phyloP scores from a whole-genome alignment of 305 asterid genomes.

The Fraxinus greggii region DNA sequence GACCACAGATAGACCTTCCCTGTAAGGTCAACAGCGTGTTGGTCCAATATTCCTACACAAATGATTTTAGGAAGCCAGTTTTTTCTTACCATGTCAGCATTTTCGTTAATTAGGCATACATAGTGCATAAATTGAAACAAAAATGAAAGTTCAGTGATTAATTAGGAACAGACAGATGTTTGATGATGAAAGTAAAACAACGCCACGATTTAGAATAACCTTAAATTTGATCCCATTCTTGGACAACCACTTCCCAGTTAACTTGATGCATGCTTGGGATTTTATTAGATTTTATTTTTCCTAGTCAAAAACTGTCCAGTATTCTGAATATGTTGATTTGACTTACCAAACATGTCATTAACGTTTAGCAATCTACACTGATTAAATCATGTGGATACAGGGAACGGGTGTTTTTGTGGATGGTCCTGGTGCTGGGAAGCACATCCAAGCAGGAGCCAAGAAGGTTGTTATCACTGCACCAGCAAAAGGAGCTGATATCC shows the following conservation, averaged over 20 bases:
- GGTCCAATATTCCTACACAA: background rate
- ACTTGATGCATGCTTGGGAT: background rate
- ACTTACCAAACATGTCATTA: background rate
- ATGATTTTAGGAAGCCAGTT: background rate
- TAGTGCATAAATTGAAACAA: background rate
- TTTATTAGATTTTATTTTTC: background rate
- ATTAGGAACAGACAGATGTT: background rate
- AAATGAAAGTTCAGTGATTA: background rate
- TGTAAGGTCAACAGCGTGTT: background rate
- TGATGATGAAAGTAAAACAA: background rate
- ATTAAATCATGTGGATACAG: slow-evolving; percentile 30
- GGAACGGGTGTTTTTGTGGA: slow-evolving; percentile 95
- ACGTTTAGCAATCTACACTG: background rate
- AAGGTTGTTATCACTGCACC: slow-evolving; percentile 93
- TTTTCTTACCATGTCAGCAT: background rate
- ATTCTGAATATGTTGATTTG: background rate
- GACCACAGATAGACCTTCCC: background rate
- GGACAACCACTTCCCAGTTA: background rate
- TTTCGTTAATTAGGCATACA: background rate
- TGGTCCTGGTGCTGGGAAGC: slow-evolving; percentile 97
- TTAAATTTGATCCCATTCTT: background rate
- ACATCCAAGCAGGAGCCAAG: slow-evolving; percentile 95
- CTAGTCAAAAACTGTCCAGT: background rate
- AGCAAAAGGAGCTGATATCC: slow-evolving; percentile 90
- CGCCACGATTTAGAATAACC: background rate